phyloP scores from a whole-genome alignment of 129 eudicot genomes.

The Tagetes erecta region DNA sequence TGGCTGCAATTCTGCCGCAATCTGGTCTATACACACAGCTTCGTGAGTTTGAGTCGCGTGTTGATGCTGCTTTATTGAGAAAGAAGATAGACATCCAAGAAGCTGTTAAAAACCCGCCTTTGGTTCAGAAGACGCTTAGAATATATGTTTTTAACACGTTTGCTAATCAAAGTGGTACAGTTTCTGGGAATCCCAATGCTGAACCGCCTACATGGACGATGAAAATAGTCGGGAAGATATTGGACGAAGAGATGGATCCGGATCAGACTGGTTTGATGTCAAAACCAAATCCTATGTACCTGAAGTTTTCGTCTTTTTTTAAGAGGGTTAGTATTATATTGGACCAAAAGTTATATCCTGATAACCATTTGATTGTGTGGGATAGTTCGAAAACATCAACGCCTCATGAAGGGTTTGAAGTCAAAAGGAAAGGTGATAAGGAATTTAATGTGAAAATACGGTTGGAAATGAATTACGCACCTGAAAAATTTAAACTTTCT shows the following conservation, averaged over 20 bases:
- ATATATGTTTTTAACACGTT: neutral
- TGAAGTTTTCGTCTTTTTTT: neutral
- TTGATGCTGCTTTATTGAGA: neutral
- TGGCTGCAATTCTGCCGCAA: neutral
- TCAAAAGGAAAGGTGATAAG: conserved; percentile 12
- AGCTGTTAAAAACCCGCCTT: neutral
- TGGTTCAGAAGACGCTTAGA: neutral
- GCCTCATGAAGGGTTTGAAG: neutral
- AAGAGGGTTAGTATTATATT: neutral
- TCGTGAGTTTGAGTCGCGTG: conserved; percentile 1
- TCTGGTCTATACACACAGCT: neutral
- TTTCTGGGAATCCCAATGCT: neutral
- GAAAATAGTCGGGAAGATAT: conserved; percentile 1
- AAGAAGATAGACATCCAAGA: conserved; percentile 4
- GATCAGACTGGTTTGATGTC: neutral
- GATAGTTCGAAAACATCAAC: neutral
- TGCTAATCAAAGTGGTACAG: neutral
- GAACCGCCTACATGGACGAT: conserved; percentile 1
- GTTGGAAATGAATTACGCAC: conserved; percentile 5
- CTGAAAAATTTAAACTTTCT: conserved; percentile 5
- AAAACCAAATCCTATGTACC: conserved; percentile 5
- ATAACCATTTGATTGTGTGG: conserved; percentile 3
- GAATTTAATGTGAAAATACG: conserved; percentile 8
- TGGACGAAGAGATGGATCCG: conserved; percentile 1
- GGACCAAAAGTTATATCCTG: neutral